A percentile compares a stretch with the other conserved stretches of the same genome.
These are phyloP conservation scores for Xylariaceae sp. DNA, from an alignment of 2,329 filamentous ascomycete species.

Conservation along the genomic window DNA sequence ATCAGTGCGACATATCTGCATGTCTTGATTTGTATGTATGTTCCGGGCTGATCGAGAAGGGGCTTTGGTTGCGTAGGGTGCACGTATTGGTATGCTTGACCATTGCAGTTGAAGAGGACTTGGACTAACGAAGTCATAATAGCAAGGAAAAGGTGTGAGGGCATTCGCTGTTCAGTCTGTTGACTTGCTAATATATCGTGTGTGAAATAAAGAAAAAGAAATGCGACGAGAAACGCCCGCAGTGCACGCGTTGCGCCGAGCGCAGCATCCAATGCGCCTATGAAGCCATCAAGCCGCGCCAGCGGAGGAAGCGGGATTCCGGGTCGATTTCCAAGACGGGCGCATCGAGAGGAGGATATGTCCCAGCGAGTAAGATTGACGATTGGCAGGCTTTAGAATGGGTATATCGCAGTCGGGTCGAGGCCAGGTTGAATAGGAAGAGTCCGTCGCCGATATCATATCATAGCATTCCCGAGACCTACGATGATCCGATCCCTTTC, in stretches of 20 bases:
- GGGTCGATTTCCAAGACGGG: conserved; percentile 19
- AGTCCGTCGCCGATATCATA: conserved; percentile 12
- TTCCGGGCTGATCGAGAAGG: conserved; percentile 23
- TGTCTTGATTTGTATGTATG: not conserved
- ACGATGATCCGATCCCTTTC: conserved; percentile 3
- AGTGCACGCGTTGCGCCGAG: conserved; percentile 48
- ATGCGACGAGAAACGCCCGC: conserved; percentile 49
- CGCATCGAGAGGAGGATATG: conserved; percentile 10
- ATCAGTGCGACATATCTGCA: not conserved
- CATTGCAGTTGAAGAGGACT: too few relatives aligned
- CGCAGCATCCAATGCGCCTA: conserved; percentile 46
- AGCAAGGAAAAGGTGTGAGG: conserved; percentile 51
- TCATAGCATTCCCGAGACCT: not conserved
- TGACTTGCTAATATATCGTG: conserved; percentile 4
- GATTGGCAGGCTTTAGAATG: conserved; percentile 22
- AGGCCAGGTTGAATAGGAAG: conserved; percentile 5
- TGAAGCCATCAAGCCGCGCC: conserved; percentile 42
- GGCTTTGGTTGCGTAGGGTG: conserved; percentile 38
- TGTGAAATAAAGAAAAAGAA: conserved; percentile 47
- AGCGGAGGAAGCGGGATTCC: conserved; percentile 37
- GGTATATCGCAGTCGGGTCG: conserved; percentile 22
- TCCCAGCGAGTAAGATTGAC: conserved; percentile 15
- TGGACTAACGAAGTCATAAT: conserved; percentile 17
- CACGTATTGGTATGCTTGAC: conserved; percentile 45
- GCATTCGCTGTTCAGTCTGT: not conserved